Evolutionary conservation across 768 basidiomycete genomes (phyloP).

Genomic region (Naganishia randhawae): DNA sequence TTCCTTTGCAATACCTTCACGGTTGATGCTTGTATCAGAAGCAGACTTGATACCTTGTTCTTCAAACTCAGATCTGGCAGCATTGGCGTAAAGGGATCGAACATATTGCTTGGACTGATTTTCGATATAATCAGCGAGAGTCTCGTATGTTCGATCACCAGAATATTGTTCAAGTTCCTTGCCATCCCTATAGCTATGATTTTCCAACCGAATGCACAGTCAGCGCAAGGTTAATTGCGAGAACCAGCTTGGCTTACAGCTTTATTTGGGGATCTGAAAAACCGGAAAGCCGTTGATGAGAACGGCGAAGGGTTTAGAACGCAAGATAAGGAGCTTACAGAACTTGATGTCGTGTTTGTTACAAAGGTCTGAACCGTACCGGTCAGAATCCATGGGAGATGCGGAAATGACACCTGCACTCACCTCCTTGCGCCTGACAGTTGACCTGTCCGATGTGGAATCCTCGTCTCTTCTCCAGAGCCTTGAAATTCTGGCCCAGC

Average conservation of each 20-base stretch:
- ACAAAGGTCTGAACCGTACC: conserved; percentile 65
- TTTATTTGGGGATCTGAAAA: conserved; percentile 65
- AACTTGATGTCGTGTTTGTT: conserved; percentile 62
- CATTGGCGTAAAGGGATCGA: conserved; percentile 21
- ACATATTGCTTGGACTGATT: conserved; percentile 50
- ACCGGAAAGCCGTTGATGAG: background rate
- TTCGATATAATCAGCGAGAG: conserved; percentile 60
- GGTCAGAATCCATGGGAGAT: background rate
- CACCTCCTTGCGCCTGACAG: conserved; percentile 72
- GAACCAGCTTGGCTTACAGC: conserved; percentile 54
- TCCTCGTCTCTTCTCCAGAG: conserved; percentile 53
- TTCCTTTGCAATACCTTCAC: conserved; percentile 34
- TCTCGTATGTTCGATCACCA: conserved; percentile 58
- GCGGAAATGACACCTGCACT: conserved; percentile 41
- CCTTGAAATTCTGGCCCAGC: conserved; percentile 54
- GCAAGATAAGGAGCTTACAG: conserved; percentile 50
- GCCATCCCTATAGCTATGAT: conserved; percentile 56
- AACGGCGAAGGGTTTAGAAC: background rate
- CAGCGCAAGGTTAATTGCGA: background rate
- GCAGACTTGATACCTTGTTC: background rate
- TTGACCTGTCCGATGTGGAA: conserved; percentile 76
- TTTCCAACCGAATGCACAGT: background rate
- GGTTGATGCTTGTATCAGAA: background rate
- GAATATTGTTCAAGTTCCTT: conserved; percentile 60
- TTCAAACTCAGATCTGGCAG: background rate